These are phyloP conservation scores for Chaetoceros tenuissimus DNA, from an alignment of 108 stramenopile species.

Conservation along the genomic window DNA sequence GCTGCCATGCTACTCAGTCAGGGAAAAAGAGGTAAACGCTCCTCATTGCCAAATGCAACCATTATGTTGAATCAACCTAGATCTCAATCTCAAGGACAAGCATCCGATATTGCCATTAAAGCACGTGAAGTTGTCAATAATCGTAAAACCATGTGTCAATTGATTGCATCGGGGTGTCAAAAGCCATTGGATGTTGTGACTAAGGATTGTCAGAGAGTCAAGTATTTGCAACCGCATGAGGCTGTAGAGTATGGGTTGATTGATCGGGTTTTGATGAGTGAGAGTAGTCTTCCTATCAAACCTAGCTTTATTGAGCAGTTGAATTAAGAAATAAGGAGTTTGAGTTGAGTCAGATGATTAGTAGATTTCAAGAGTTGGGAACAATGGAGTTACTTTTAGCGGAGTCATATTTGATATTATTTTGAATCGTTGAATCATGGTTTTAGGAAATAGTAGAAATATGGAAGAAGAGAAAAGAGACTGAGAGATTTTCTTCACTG, in stretches of 20 bases:
- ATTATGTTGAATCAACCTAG: conserved; percentile 94
- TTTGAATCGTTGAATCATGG: too few relatives aligned
- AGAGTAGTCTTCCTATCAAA: conserved; percentile 54
- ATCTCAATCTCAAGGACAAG: conserved; percentile 90
- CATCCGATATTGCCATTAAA: conserved; percentile 95
- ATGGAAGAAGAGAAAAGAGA: too few relatives aligned
- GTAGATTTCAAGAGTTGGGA: too few relatives aligned
- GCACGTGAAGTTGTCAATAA: conserved; percentile 88
- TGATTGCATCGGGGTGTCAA: conserved; percentile 86
- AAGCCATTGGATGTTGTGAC: conserved; percentile 85
- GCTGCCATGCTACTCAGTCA: conserved; percentile 94
- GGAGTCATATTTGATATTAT: too few relatives aligned
- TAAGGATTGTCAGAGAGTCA: conserved; percentile 84
- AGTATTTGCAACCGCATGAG: conserved; percentile 94
- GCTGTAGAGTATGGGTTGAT: conserved; percentile 95
- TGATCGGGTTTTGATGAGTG: conserved; percentile 83
- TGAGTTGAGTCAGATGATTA: too few relatives aligned
- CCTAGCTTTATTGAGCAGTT: conserved; percentile 69
- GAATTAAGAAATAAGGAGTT: conserved; percentile 5
- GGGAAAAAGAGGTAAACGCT: conserved; percentile 88
- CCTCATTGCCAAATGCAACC: conserved; percentile 89
- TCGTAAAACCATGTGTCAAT: conserved; percentile 78
- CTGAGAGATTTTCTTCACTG: too few relatives aligned
- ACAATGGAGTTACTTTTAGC: too few relatives aligned
- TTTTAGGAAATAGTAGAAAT: too few relatives aligned